Evolutionary conservation across 331 rosid genomes (phyloP), one percentile per base, ranked within the genome.

Genomic region (Malus hybrid): DNA sequence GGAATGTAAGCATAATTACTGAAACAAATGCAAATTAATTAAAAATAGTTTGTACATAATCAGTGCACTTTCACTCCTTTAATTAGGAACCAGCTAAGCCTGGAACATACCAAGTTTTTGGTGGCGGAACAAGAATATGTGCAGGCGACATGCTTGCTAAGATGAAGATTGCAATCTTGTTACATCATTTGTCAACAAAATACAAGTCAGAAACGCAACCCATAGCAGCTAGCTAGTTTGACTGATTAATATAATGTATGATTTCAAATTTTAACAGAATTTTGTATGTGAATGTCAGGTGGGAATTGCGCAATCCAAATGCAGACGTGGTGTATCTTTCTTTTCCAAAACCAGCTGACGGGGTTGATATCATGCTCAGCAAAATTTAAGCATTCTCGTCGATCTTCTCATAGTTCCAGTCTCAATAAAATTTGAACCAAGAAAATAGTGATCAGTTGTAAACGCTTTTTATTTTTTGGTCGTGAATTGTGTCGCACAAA

Each of bases 81-180:
- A 61, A 27, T 20, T 36, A 83, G 86, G 77, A 78, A 76, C 74
- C 80, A 36, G 39, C 75, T 24, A 79, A 79, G 80, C 65, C 76
- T 0, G 83, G 83, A 65, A 52, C 86, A 3, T 71, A 24, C 83
- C 80, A 65, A 79, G 83, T 68, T 4, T 87, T 85, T 57, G 87
- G 87, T 4, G 68, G 73, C 5, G 80, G 87, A 54, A 31, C 24
- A 52, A 87, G 86, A 74, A 61, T 79, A 13, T 85, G 89, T 68
- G 78, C 84, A 7, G 86, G 87, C 46, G 82, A 80, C 79, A 85
- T 33, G 70, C 86, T 81, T 76, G 86, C 83, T 1, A 85, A 80
- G 74, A 22, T 79, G n/a, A 79, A 85, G 71, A 77, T 85, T 12
- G 65, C 82, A 36, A 55, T 83, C 33, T 36, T 83, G 16, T 82